Evolutionary conservation across 192 early-diverging fungal genomes (phyloP).

Genomic region (Coemansia brasiliensis): DNA sequence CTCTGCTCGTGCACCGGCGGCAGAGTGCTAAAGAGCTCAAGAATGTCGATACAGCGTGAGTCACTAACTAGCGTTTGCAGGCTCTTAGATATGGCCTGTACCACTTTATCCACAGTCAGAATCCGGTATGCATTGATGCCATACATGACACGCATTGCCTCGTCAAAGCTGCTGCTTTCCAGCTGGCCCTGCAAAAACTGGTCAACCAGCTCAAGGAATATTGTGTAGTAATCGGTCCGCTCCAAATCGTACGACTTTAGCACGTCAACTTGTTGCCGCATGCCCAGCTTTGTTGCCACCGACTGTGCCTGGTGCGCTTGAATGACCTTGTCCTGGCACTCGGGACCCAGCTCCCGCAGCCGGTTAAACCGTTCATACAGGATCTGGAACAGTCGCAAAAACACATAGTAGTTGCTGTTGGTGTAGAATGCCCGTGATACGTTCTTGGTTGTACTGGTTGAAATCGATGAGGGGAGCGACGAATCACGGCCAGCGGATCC

Average conservation of each 20-base stretch:
- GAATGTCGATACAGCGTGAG: constrained; percentile 60
- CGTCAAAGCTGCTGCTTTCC: constrained; percentile 83
- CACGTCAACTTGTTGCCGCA: constrained; percentile 52
- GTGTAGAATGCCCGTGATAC: constrained; percentile 77
- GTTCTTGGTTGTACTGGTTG: constrained; percentile 28
- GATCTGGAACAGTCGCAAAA: constrained; percentile 84
- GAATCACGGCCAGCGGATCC: constrained; percentile 24
- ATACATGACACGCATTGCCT: constrained; percentile 81
- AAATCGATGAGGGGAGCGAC: constrained; percentile 12
- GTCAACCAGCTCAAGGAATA: constrained; percentile 72
- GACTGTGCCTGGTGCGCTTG: constrained; percentile 40
- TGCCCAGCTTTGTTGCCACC: constrained; percentile 45
- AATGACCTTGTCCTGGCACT: constrained; percentile 45
- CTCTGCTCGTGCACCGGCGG: constrained; percentile 53
- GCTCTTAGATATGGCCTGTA: constrained; percentile 79
- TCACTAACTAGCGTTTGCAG: constrained; percentile 70
- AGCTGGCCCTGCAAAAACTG: constrained; percentile 80
- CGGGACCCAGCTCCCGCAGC: constrained; percentile 73
- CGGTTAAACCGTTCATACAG: constrained; percentile 79
- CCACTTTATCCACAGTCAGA: constrained; percentile 88
- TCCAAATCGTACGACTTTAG: constrained; percentile 62
- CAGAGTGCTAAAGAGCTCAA: constrained; percentile 65
- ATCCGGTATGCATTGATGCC: constrained; percentile 86
- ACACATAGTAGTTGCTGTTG: constrained; percentile 83
- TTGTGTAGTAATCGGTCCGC: constrained; percentile 72